Base-by-base conservation (phyloP, 2,329 filamentous ascomycete genomes). In the Corinectria fuckeliana region DNA sequence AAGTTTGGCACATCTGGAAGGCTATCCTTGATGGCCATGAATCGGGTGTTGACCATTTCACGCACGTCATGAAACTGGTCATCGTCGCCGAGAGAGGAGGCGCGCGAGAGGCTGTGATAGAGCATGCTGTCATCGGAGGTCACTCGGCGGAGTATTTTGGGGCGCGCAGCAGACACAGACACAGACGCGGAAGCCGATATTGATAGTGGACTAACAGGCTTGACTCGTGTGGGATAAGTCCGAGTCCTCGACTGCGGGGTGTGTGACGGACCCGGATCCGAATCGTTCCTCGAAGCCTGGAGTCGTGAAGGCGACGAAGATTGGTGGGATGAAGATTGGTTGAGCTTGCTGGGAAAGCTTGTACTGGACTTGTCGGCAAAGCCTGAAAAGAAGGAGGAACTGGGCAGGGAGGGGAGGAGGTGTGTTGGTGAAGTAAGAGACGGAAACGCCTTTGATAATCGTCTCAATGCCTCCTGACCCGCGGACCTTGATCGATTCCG, bases 1-100 rank as follows among this genome's bases (percentile, higher is more conserved):
- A 93, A 90, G 54, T 88, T 91, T 2, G 93, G 91, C 38, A 84
- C 79, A 68, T 97, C 93, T 71, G 92, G 88, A 62, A 91, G 86
- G 71, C 90, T 96, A 73, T 97, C 93, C 71, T 88, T 91, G 73
- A 98, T 91, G 4, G 94, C 94, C 77, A 96, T 96, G 71, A 95
- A 83, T 39, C 94, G 85, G 67, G 91, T 92, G 70, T 97, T 98
- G 65, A 94, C 90, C 79, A 95, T 91, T 61, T 92, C 90, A 41
- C 88, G 86, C 11, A 96, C 87, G 74, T 95, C 82, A 49, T 90
- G 86, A 74, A 95, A 98, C 42, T 89, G 85, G 36, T 87, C 86
- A 68, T 94, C 91, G 71, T 97, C 92, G 2, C 93, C 93, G 1
- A 96, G 82, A 0, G 92, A 96, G 0, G 93, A 95, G 1, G 90